These are phyloP conservation scores for Coemansia sp. DNA, from an alignment of 192 early-diverging fungal genomes.

Conservation along the genomic window DNA sequence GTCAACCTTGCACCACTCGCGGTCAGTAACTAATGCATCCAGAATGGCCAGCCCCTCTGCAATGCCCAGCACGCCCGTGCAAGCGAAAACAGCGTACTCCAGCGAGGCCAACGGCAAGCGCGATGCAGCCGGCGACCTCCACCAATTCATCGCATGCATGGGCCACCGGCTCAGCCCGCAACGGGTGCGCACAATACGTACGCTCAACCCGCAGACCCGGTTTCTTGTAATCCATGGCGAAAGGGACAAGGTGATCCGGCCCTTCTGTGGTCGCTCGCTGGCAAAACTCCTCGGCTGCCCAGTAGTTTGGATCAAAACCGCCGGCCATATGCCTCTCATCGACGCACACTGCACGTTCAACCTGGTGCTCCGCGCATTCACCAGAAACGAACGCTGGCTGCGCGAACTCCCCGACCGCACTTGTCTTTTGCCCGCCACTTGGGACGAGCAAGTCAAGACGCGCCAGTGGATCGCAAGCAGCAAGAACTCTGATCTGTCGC, in stretches of 20 bases:
- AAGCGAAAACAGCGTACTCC: neutral
- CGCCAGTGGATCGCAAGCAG: conserved; percentile 18
- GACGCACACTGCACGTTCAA: conserved; percentile 53
- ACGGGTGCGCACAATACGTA: conserved; percentile 26
- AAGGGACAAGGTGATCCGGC: conserved; percentile 50
- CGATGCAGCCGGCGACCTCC: conserved; percentile 37
- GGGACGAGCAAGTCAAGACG: conserved; percentile 38
- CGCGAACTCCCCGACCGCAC: conserved; percentile 23
- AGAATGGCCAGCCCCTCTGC: neutral
- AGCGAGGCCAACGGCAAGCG: conserved; percentile 4
- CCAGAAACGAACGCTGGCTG: conserved; percentile 34
- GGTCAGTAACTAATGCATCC: neutral
- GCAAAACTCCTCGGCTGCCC: conserved; percentile 44
- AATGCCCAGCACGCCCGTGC: neutral
- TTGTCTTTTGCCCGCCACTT: conserved; percentile 16
- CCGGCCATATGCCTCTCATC: conserved; percentile 53
- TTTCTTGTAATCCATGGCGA: conserved; percentile 52
- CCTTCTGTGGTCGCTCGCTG: conserved; percentile 39
- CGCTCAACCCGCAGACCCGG: conserved; percentile 25
- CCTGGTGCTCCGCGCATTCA: conserved; percentile 35
- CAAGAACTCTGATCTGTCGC: neutral
- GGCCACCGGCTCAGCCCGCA: conserved; percentile 37
- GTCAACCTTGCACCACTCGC: conserved; percentile 9
- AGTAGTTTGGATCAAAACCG: conserved; percentile 28
- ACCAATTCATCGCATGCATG: conserved; percentile 53